phyloP scores from a whole-genome alignment of 2,329 filamentous ascomycete species.

The Penicillium sp. region DNA sequence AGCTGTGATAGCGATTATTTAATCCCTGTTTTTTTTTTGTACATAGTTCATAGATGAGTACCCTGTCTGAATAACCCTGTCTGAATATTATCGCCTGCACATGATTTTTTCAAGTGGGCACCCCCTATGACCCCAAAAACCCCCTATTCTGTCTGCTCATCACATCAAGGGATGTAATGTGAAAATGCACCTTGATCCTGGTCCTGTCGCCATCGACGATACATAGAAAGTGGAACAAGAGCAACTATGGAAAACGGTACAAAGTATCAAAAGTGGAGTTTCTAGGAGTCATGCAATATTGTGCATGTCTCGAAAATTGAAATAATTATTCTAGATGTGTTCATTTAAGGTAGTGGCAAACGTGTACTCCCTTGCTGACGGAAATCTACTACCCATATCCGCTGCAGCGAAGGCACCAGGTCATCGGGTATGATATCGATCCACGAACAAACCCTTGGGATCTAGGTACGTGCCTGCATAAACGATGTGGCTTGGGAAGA shows the following conservation, averaged over 20 bases:
- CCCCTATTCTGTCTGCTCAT: background rate
- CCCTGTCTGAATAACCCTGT: background rate
- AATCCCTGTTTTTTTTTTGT: background rate
- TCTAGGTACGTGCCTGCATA: background rate
- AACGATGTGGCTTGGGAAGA: background rate
- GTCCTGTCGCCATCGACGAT: background rate
- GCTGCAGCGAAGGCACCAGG: background rate
- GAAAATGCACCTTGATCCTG: background rate
- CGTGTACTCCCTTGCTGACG: background rate
- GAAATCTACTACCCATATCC: background rate
- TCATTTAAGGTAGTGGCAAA: background rate
- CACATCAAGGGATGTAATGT: background rate
- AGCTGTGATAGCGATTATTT: background rate
- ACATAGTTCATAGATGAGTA: background rate
- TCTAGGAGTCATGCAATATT: background rate
- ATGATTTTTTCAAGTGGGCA: background rate
- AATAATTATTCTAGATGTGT: background rate
- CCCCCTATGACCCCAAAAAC: background rate
- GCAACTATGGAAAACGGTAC: background rate
- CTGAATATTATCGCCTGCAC: background rate
- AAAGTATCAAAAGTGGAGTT: background rate
- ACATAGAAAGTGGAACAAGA: background rate
- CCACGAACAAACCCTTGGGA: background rate
- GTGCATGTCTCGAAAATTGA: background rate
- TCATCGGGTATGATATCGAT: background rate